Evolutionary conservation across 148 eudicot species (phyloP).

Genomic region (Persicaria maculosa): DNA sequence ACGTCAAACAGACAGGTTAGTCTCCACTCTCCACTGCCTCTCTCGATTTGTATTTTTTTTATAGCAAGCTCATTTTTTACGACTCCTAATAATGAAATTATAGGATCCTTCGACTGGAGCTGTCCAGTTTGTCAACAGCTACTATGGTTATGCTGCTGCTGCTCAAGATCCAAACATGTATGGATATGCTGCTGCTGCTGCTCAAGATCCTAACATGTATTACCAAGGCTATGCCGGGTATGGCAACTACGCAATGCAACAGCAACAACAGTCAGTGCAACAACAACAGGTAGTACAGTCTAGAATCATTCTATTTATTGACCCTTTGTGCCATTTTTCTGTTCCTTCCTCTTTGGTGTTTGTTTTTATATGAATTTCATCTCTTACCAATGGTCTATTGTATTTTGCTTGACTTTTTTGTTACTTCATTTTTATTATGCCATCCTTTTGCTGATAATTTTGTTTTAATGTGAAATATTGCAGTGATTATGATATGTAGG

Average conservation of each 20-base stretch:
- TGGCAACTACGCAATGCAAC: slow-evolving; percentile 63
- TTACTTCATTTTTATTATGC: too few species aligned
- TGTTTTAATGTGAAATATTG: too few species aligned
- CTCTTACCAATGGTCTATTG: too few species aligned
- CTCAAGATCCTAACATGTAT: slow-evolving; percentile 82
- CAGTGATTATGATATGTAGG: too few species aligned
- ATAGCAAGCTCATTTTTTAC: neutral
- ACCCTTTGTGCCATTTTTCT: too few species aligned
- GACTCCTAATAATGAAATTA: neutral
- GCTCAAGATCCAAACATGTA: slow-evolving; percentile 55
- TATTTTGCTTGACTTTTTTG: too few species aligned
- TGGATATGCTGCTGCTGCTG: slow-evolving; percentile 51
- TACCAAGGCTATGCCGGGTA: slow-evolving; percentile 84
- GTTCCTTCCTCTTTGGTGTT: too few species aligned
- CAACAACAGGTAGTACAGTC: slow-evolving; percentile 37
- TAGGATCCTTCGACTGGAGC: slow-evolving; percentile 12
- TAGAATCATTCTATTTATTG: too few species aligned
- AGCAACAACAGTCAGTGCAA: slow-evolving; percentile 35
- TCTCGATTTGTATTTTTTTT: neutral
- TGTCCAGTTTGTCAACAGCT: slow-evolving; percentile 39
- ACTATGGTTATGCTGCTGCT: slow-evolving; percentile 52
- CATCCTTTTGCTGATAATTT: too few species aligned
- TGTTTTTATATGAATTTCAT: too few species aligned
- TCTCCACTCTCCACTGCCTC: neutral
- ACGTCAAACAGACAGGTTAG: slow-evolving; percentile 74